Conservation (phyloP, 768 basidiomycete genomes). For the Auricularia cornea region DNA sequence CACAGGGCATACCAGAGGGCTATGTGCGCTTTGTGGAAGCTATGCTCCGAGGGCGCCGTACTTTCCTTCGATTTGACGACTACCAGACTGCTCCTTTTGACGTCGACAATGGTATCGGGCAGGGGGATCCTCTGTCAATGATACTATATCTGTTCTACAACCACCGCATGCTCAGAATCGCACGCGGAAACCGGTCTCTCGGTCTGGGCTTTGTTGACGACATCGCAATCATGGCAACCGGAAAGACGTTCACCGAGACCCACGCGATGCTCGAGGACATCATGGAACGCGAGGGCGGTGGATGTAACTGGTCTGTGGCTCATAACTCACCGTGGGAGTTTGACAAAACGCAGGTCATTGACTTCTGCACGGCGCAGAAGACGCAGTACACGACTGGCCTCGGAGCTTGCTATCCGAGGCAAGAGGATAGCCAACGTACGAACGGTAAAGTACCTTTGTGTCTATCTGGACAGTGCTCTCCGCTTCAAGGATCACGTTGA, state of each 20-base stretch:
- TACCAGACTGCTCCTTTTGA: constrained; percentile 14
- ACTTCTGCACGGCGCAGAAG: background rate
- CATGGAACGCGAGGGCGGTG: constrained; percentile 7
- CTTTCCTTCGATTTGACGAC: constrained; percentile 21
- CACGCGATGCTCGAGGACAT: constrained; percentile 5
- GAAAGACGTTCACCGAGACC: constrained; percentile 1
- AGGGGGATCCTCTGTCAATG: constrained; percentile 21
- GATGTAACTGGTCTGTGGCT: background rate
- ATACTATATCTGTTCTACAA: constrained; percentile 20
- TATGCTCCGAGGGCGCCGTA: constrained; percentile 13
- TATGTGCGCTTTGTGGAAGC: constrained; percentile 15
- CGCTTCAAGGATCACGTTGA: background rate
- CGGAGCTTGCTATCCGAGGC: background rate
- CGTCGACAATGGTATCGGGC: constrained; percentile 16
- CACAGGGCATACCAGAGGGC: constrained; percentile 15
- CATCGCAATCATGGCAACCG: constrained; percentile 4
- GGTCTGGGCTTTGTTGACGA: constrained; percentile 15
- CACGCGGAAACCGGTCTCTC: constrained; percentile 3
- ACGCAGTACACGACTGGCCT: background rate
- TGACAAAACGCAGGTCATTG: background rate
- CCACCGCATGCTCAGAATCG: constrained; percentile 13
- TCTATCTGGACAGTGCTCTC: background rate
- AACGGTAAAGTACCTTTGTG: background rate
- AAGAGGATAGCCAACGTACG: background rate
- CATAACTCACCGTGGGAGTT: background rate